Base-by-base conservation (phyloP, 2,329 filamentous ascomycete genomes). In the Ceratocystis diversiconidia region DNA sequence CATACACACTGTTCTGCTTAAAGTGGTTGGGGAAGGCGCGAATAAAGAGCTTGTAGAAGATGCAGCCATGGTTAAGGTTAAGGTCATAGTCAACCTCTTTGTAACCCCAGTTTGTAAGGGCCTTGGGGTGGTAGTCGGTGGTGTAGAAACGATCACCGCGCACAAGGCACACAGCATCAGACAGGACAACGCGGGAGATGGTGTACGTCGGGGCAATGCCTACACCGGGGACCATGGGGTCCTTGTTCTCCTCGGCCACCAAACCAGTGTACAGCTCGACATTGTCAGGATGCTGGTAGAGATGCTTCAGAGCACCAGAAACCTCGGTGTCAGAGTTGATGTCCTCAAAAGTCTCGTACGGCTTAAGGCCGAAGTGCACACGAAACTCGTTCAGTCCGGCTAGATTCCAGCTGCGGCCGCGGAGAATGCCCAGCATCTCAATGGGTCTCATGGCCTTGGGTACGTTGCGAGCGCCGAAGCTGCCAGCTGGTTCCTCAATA, bases 351-450 rank as follows among this genome's bases (percentile, higher is more conserved):
- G 79, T 87, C 25, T 85, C 83, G 72, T 95, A 86, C 0, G 83
- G 82, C 74, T 88, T 88, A 5, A 95, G 78, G 1, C 86, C 85
- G 70, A 92, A 92, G 76, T 91, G 88, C 73, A 88, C 86, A 63
- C 90, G 82, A 78, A 94, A 95, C 76, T 94, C 90, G 72, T 95
- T 95, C 68, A 95, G 78, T 0, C 87, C 86, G 0, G 87, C 86
- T 7, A 90, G 76, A 68, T 90, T 86, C 90, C 90, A 95, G 65
- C 82, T 80, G 59, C 90, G 81, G 2, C 87, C 84, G 68, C 91
- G 88, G 61, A 89, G 79, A 66, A 95, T 94, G 55, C 89, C 89
- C 5, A 94, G 78, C 44, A 94, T 87, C 73, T 94, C 89, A 17
- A 94, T 82, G 0, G 86, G 84, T 69, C 85, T 83, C 79, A 95